Base-by-base conservation (phyloP, 2,329 filamentous ascomycete species). In the Epichloe uncinata region DNA sequence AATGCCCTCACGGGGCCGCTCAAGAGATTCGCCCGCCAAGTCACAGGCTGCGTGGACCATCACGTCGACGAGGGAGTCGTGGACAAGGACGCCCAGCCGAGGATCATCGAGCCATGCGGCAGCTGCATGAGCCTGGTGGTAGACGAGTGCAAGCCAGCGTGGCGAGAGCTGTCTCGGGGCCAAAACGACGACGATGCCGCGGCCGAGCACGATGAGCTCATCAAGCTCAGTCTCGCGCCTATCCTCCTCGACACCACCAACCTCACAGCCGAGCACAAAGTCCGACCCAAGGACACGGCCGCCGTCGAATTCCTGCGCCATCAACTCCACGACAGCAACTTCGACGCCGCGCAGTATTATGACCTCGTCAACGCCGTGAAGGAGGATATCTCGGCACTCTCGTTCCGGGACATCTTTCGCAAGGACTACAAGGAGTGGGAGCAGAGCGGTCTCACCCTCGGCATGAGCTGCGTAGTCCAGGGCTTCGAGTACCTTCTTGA, bases 341-440 rank as follows among this genome's bases (percentile, higher is more conserved):
- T 80, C 57, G 69, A 79, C 50, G 70, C 77, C 6, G 62, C 68
- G 0, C 61, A 53, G 3, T 87, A 82, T 63, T 87, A 78, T 60
- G 62, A 73, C 4, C 68, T 78, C 50, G 73, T 90, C 26, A 70
- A 73, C 1, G 65, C 65, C 5, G 81, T 85, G 5, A 90, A 90
- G 64, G 75, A 79, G 54, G 77, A 88, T 56, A 73, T 93, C 47
- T 77, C 74, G 3, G 57, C 61, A 0, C 66, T 93, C 43, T 69
- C 67, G 37, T 65, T 88, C 56, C 68, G 74, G 20, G 86, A 90
- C 57, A 75, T 90, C 38, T 66, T 91, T 48, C 74, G 84, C 55
- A 91, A 91, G 64, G 87, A 94, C 66, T 94, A 90, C 67, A 94
- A 94, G 68, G 75, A 85, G 60, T 93, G 86, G 86, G 68, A 67